Conservation (phyloP, 139 green algal species). For the Medakamo hakoo region DNA sequence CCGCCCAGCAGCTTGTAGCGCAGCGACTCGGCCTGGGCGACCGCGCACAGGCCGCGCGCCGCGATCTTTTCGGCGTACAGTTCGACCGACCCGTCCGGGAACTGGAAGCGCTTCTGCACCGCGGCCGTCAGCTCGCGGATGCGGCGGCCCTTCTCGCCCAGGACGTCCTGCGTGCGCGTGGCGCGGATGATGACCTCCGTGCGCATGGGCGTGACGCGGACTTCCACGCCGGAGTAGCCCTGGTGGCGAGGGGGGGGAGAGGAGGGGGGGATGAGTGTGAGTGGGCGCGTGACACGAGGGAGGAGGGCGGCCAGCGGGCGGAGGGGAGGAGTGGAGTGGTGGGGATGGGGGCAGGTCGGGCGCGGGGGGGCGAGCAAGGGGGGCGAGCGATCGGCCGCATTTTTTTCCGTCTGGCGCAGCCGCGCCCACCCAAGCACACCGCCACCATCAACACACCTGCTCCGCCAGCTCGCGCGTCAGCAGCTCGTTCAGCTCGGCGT, state of each 20-base stretch:
- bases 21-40: slow-evolving; percentile 96
- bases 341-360: too few species aligned
- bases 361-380: neutral
- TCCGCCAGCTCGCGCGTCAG: slow-evolving; percentile 88
- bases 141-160: slow-evolving; percentile 96
- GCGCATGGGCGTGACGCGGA: slow-evolving; percentile 90
- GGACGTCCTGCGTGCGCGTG: slow-evolving; percentile 93
- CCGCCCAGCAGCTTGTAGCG: slow-evolving; percentile 99
- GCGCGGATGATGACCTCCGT: slow-evolving; percentile 99
- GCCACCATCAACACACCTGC: slow-evolving; percentile 24
- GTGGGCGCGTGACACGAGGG: neutral
- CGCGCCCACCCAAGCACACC: too few species aligned
- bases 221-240: slow-evolving; percentile 97
- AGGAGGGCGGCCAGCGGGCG: too few species aligned
- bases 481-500: slow-evolving; percentile 98
- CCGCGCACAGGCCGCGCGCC: slow-evolving; percentile 94
- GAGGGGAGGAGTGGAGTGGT: too few species aligned
- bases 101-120: slow-evolving; percentile 99
- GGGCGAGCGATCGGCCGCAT: slow-evolving; percentile 16
- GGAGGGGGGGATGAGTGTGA: neutral
- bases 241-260: slow-evolving; percentile 7
- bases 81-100: slow-evolving; percentile 86
- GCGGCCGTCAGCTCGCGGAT: slow-evolving; percentile 96
- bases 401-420: neutral
- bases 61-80: slow-evolving; percentile 98